phyloP scores from a whole-genome alignment of 805 yeast species.

The Wickerhamiella domercqiae region DNA sequence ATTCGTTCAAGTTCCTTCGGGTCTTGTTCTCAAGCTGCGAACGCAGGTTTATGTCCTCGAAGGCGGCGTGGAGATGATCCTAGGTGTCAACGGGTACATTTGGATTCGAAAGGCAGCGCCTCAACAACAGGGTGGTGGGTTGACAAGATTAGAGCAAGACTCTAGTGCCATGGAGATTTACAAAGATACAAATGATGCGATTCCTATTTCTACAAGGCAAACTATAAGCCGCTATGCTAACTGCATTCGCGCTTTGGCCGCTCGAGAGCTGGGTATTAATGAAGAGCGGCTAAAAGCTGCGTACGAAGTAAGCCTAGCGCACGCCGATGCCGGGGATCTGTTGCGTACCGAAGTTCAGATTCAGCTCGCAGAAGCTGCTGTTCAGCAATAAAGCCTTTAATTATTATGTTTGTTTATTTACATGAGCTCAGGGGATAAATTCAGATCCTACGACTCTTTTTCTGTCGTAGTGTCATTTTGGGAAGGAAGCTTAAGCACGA shows the following conservation, averaged over 20 bases:
- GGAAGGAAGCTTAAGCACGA: slow-evolving; percentile 15
- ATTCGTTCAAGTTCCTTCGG: slow-evolving; percentile 65
- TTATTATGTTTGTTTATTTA: neutral
- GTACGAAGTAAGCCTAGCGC: slow-evolving; percentile 80
- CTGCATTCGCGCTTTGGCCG: slow-evolving; percentile 68
- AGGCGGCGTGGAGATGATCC: slow-evolving; percentile 77
- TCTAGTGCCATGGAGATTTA: slow-evolving; percentile 85
- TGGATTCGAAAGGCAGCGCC: slow-evolving; percentile 65
- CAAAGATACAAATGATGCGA: slow-evolving; percentile 69
- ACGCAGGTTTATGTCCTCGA: slow-evolving; percentile 82
- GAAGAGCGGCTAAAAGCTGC: slow-evolving; percentile 66
- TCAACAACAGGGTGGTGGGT: slow-evolving; percentile 32
- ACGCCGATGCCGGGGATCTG: slow-evolving; percentile 51
- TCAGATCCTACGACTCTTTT: neutral
- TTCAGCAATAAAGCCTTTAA: slow-evolving; percentile 18
- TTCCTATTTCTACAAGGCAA: slow-evolving; percentile 44
- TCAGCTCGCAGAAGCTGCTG: slow-evolving; percentile 53
- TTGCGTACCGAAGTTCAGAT: slow-evolving; percentile 62
- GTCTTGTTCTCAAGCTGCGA: slow-evolving; percentile 69
- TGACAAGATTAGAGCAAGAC: slow-evolving; percentile 81
- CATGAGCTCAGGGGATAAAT: neutral
- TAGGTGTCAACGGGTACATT: slow-evolving; percentile 89
- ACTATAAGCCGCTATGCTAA: slow-evolving; percentile 76
- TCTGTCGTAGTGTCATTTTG: too few species aligned
- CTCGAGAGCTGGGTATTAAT: slow-evolving; percentile 73